Evolutionary conservation across 179 eudicot genomes (phyloP), one percentile per base, ranked within the genome.

Genomic region (Carnegiea gigantea): DNA sequence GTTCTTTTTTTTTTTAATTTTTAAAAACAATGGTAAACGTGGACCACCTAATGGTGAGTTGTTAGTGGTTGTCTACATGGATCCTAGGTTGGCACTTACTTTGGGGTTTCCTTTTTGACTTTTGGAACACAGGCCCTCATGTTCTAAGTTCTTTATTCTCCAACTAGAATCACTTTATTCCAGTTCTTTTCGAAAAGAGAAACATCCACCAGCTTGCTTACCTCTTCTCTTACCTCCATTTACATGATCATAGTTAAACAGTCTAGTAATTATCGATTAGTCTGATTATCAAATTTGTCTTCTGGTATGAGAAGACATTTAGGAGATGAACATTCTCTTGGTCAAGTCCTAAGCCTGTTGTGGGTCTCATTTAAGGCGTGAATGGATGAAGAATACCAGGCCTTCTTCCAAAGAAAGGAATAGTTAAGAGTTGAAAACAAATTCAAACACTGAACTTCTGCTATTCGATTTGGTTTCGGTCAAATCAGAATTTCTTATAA

Each of bases 111-210:
- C 44, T 40, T 40, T 40, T 40, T 40, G 8, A 40, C 44, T 40
- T 40, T 40, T 40, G 44, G 44, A 40, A 40, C 9, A 40, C 44
- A 40, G 44, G 44, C 44, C 44, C 44, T 40, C 44, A 40, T 40
- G 44, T 40, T 40, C 44, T 40, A 40, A 40, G 44, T 40, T 40
- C 71, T 65, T 65, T 59, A 78, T 74, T 60, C 82, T 78, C 73
- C 87, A 74, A 85, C 87, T 71, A 53, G 60, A 67, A 75, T 9
- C 77, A 65, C 53, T 72, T 57, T 77, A 60, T 72, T 71, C 53
- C 78, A 78, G 38, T 73, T 44, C 75, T 40, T 74, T 59, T 60
- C 51, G 57, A 75, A 82, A 78, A 59, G 59, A 40, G 30, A 53
- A 54, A 78, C 15, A 54, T 43, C 78, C 71, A 70, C 80, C 80